Evolutionary conservation across 1,284 basidiomycete genomes (phyloP).

Genomic region (Microbotryum saponariae): DNA sequence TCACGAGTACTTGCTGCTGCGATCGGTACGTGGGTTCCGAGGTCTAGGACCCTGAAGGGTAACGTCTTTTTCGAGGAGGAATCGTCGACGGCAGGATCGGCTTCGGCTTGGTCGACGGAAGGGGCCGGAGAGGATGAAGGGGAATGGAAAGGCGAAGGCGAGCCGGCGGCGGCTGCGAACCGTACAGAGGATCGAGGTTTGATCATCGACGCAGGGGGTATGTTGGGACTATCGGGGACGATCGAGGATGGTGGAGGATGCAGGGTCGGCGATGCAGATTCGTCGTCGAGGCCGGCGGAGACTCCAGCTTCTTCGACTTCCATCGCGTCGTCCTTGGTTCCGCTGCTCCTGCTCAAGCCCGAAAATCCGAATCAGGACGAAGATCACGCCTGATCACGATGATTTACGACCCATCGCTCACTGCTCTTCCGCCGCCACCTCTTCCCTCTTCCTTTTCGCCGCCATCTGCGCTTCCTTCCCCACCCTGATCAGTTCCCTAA

Average conservation of each 20-base stretch:
- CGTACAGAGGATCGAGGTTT: too few species aligned
- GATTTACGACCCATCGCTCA: not conserved
- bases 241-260: too few species aligned
- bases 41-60: not conserved
- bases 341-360: too few species aligned
- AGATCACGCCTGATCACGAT: not conserved
- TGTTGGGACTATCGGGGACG: too few species aligned
- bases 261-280: too few species aligned
- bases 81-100: too few species aligned
- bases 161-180: not conserved
- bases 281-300: too few species aligned
- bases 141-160: not conserved
- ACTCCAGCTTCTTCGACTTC: too few species aligned
- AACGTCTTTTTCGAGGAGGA: not conserved
- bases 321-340: too few species aligned
- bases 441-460: not conserved
- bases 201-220: too few species aligned
- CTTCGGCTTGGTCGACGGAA: not conserved
- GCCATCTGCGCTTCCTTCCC: not conserved
- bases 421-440: not conserved
- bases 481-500: not conserved
- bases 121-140: not conserved
- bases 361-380: not conserved
- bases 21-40: not conserved
- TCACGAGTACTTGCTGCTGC: not conserved